phyloP scores from a whole-genome alignment of 176 grass and related monocot genomes.

The Zoysia pacifica region DNA sequence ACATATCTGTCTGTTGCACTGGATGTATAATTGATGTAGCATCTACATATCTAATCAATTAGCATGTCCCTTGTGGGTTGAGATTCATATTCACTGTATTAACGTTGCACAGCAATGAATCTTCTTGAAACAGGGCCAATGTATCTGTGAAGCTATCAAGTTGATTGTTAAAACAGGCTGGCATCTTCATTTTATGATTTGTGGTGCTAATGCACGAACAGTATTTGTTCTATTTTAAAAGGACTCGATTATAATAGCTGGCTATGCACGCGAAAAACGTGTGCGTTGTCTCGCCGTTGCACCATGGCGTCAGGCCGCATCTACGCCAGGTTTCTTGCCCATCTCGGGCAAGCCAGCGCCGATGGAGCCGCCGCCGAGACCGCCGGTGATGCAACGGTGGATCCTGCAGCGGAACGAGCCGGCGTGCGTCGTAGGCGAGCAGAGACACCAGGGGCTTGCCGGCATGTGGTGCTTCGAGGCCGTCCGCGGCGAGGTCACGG shows the following conservation, averaged over 20 bases:
- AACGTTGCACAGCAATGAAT: not conserved
- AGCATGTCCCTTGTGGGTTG: not conserved
- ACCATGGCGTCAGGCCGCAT: no score
- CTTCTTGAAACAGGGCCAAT: not conserved
- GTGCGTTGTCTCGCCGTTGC: no score
- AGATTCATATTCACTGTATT: not conserved
- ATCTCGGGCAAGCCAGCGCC: constrained; percentile 41
- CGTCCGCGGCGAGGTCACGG: constrained; percentile 42
- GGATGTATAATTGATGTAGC: constrained; percentile 43
- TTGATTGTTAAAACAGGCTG: not conserved
- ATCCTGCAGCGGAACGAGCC: constrained; percentile 74
- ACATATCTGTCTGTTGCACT: not conserved
- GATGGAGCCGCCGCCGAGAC: not conserved
- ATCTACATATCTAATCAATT: constrained; percentile 21
- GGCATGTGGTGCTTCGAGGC: constrained; percentile 22
- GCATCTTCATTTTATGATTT: not conserved
- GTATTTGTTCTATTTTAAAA: not conserved
- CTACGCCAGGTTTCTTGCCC: constrained; percentile 19
- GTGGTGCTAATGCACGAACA: not conserved
- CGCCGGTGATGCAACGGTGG: constrained; percentile 49
- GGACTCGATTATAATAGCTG: no score
- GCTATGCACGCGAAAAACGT: no score
- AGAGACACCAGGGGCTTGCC: constrained; percentile 58
- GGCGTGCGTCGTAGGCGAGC: constrained; percentile 77
- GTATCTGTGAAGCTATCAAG: not conserved